Evolutionary conservation across 2,329 filamentous ascomycete genomes (phyloP).

Genomic region (Trichoderma sp.): DNA sequence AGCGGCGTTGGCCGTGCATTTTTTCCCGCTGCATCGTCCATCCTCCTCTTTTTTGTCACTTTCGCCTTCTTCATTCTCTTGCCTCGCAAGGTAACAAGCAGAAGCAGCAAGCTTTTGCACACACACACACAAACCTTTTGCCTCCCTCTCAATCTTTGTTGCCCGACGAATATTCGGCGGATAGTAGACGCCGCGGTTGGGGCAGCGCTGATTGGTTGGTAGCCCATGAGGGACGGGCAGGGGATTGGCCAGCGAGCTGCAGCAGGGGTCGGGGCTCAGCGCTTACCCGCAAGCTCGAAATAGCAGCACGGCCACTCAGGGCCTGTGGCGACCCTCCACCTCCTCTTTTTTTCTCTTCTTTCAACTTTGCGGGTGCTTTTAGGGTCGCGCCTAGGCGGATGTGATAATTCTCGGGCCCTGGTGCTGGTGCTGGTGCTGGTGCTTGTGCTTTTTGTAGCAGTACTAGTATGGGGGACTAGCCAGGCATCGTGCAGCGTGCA

Average conservation of each 20-base stretch:
- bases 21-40: not conserved
- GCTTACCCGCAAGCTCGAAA: constrained; percentile 26
- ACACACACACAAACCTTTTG: no score
- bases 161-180: not conserved
- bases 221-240: not conserved
- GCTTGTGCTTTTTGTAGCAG: not conserved
- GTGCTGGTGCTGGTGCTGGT: not conserved
- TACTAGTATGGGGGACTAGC: not conserved
- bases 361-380: no score
- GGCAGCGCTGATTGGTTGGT: not conserved
- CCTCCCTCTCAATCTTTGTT: not conserved
- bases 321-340: constrained; percentile 19
- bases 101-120: no score
- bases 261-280: constrained; percentile 23
- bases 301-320: constrained; percentile 25
- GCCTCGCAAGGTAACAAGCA: no score
- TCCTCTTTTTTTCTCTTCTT: not conserved
- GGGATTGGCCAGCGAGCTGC: constrained; percentile 17
- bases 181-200: constrained; percentile 3
- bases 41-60: no score
- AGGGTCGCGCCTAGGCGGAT: not conserved
- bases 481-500: constrained; percentile 8
- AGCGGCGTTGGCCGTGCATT: constrained; percentile 11
- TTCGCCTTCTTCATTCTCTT: no score
- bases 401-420: constrained; percentile 5